These are phyloP conservation scores for Exobasidium rhododendri DNA, from an alignment of 1,284 basidiomycete genomes.

Conservation along the genomic window DNA sequence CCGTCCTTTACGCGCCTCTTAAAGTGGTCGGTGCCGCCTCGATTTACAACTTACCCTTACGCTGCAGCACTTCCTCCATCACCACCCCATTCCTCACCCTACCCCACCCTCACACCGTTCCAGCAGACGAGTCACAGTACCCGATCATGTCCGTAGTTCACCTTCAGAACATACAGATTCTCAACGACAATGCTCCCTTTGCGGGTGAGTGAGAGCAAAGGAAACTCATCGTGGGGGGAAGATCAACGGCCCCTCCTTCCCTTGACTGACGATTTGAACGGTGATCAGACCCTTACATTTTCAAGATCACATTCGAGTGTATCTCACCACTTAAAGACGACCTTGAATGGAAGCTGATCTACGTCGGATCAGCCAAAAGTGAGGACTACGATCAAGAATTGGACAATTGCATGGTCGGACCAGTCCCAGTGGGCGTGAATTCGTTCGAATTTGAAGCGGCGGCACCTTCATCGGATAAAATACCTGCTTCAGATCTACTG, in stretches of 20 bases:
- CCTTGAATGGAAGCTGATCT: conserved; percentile 95
- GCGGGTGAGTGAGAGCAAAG: conserved; percentile 19
- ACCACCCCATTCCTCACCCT: no score
- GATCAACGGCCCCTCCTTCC: no score
- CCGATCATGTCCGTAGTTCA: conserved; percentile 51
- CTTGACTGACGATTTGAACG: no score
- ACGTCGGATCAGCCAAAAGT: conserved; percentile 88
- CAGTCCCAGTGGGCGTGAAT: conserved; percentile 79
- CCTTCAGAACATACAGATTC: conserved; percentile 48
- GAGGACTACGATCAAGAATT: conserved; percentile 92
- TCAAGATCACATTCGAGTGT: conserved; percentile 96
- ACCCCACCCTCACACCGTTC: no score
- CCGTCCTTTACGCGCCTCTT: no score
- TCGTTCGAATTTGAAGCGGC: conserved; percentile 84
- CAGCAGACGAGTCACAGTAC: no score
- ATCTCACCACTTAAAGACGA: conserved; percentile 75
- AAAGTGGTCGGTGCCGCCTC: no score
- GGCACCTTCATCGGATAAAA: conserved; percentile 62
- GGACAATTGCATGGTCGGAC: conserved; percentile 73
- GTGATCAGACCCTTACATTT: conserved; percentile 76
- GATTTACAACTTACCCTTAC: no score
- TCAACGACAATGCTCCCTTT: conserved; percentile 49
- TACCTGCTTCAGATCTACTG: conserved; percentile 77
- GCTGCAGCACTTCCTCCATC: no score
- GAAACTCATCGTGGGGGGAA: no score